Conservation (phyloP, 495 filamentous ascomycete genomes). For the Xylaria palmicola region DNA sequence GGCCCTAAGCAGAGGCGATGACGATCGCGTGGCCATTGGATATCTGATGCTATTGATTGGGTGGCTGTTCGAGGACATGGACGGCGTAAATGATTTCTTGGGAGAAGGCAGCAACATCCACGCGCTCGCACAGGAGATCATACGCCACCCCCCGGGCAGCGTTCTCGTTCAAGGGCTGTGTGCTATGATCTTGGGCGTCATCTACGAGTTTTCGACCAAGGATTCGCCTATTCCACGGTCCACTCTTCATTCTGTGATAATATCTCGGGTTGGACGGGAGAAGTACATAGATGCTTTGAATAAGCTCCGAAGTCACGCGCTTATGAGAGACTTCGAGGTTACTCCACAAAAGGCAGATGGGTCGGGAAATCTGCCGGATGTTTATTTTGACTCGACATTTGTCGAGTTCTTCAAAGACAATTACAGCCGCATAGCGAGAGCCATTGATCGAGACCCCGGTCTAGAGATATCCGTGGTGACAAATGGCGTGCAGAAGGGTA, state of each 20-base stretch:
- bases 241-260: constrained; percentile 77
- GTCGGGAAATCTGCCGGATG: constrained; percentile 66
- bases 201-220: constrained; percentile 97
- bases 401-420: constrained; percentile 96
- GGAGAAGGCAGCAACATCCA: constrained; percentile 93
- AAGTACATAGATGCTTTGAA: constrained; percentile 85
- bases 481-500: constrained; percentile 77
- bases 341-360: constrained; percentile 64
- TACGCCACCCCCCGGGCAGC: constrained; percentile 60
- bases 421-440: constrained; percentile 79
- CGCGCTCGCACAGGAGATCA: constrained; percentile 65
- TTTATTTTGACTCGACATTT: constrained; percentile 83
- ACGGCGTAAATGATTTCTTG: constrained; percentile 90
- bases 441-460: constrained; percentile 89
- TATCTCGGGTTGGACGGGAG: constrained; percentile 77
- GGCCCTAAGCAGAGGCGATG: constrained; percentile 69
- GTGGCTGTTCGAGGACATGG: constrained; percentile 90
- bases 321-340: constrained; percentile 90
- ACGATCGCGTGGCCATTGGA: constrained; percentile 78
- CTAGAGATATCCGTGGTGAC: constrained; percentile 76
- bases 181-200: constrained; percentile 77
- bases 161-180: constrained; percentile 76
- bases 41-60: constrained; percentile 91
- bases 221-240: constrained; percentile 87
- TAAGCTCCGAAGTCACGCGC: constrained; percentile 72